Conservation (phyloP, 768 basidiomycete species). For the Candolleomyces efflorescens region DNA sequence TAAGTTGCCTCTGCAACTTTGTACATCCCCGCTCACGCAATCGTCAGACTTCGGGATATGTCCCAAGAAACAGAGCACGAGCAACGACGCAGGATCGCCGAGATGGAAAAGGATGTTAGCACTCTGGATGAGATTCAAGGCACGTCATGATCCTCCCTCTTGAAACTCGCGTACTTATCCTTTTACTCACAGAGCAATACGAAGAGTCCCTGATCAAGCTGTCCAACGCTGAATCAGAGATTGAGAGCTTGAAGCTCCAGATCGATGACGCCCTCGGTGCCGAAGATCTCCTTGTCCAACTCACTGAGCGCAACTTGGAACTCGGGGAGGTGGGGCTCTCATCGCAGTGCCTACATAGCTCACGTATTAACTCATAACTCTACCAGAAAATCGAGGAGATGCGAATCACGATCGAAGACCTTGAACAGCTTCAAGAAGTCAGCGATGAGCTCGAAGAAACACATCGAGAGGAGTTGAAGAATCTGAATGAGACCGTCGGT, state of each 20-base stretch:
- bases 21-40: neutral
- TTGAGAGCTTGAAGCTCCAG: conserved; percentile 91
- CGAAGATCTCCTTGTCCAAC: conserved; percentile 92
- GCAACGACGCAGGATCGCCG: conserved; percentile 70
- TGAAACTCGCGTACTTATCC: neutral
- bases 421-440: conserved; percentile 93
- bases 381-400: conserved; percentile 94
- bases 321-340: conserved; percentile 67
- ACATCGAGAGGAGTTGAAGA: conserved; percentile 90
- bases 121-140: conserved; percentile 78
- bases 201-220: conserved; percentile 78
- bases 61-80: conserved; percentile 86
- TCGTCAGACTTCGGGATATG: conserved; percentile 75
- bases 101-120: conserved; percentile 87
- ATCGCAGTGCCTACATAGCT: conserved; percentile 7
- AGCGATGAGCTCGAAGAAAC: conserved; percentile 97
- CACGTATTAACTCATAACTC: neutral
- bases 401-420: conserved; percentile 92
- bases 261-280: conserved; percentile 94
- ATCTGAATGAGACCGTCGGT: conserved; percentile 88
- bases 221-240: conserved; percentile 83
- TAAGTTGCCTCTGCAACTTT: conserved; percentile 25
- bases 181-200: conserved; percentile 55
- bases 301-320: conserved; percentile 91
- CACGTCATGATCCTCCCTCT: conserved; percentile 23